Evolutionary conservation across 2,329 filamentous ascomycete genomes (phyloP).

Genomic region (Diaporthe sp.): DNA sequence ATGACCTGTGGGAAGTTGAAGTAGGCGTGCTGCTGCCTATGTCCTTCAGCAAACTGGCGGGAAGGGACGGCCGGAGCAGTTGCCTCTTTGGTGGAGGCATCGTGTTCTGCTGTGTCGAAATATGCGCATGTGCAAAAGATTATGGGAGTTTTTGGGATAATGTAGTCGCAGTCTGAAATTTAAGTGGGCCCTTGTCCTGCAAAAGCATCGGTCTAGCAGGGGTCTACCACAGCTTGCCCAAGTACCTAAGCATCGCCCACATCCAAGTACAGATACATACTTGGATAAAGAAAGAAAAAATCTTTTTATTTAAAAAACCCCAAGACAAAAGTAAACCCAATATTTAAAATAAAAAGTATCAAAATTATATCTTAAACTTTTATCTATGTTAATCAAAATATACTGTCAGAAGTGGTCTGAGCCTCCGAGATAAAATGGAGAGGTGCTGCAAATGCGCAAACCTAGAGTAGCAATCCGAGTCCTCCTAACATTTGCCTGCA

Average conservation of each 20-base stretch:
- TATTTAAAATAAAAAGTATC: too few relatives aligned
- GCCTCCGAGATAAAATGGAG: too few relatives aligned
- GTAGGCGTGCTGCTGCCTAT: slow-evolving; percentile 49
- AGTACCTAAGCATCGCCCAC: not conserved
- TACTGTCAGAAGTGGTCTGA: too few relatives aligned
- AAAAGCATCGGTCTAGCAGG: not conserved
- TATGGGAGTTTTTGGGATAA: not conserved
- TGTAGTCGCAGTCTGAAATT: slow-evolving; percentile 14
- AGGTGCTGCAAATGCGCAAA: too few relatives aligned
- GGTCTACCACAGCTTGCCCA: not conserved
- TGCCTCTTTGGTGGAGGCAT: slow-evolving; percentile 45
- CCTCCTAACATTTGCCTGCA: not conserved
- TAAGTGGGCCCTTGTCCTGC: slow-evolving; percentile 9
- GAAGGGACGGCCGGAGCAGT: slow-evolving; percentile 54
- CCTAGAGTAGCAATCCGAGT: too few relatives aligned
- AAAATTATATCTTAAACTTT: too few relatives aligned
- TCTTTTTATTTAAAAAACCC: too few relatives aligned
- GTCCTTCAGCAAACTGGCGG: slow-evolving; percentile 59
- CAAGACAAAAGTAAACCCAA: too few relatives aligned
- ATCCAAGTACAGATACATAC: not conserved
- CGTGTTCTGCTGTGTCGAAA: not conserved
- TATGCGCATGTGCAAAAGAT: not conserved
- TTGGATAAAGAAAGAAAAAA: too few relatives aligned
- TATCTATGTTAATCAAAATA: too few relatives aligned
- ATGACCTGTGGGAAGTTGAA: slow-evolving; percentile 36